phyloP scores from a whole-genome alignment of 2,329 filamentous ascomycete genomes.

The Trichoderma simmonsii region DNA sequence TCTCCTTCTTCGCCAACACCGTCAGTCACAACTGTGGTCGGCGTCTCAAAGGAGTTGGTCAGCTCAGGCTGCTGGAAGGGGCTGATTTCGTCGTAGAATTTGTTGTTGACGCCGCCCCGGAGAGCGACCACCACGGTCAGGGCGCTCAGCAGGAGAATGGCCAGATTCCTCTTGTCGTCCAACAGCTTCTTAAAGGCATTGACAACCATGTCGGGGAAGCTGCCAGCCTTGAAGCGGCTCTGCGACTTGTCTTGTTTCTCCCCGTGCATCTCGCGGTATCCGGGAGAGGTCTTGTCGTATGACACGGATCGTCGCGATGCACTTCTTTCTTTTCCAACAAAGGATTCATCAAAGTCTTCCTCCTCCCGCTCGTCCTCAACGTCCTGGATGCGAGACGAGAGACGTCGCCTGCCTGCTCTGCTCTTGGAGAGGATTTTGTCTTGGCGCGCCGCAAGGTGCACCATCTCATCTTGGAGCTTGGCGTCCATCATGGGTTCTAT shows the following conservation, averaged over 20 bases:
- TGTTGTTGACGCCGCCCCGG: slow-evolving; percentile 24
- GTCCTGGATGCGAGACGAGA: slow-evolving; percentile 28
- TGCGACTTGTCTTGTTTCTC: slow-evolving; percentile 34
- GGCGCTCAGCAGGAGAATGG: slow-evolving; percentile 53
- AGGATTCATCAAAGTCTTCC: slow-evolving; percentile 4
- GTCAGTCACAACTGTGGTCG: slow-evolving; percentile 11
- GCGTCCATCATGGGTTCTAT: slow-evolving; percentile 70
- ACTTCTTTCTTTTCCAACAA: background rate
- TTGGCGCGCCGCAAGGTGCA: slow-evolving; percentile 48
- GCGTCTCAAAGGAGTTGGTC: slow-evolving; percentile 22
- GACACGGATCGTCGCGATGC: slow-evolving; percentile 21
- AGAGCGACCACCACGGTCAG: slow-evolving; percentile 53
- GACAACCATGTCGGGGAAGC: slow-evolving; percentile 50
- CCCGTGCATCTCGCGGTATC: slow-evolving; percentile 54
- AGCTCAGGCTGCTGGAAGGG: slow-evolving; percentile 34
- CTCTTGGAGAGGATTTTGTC: slow-evolving; percentile 36
- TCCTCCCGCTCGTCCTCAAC: slow-evolving; percentile 22
- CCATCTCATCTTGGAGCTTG: slow-evolving; percentile 57
- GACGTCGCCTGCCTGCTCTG: background rate
- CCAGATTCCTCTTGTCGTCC: slow-evolving; percentile 57
- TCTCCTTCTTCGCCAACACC: background rate
- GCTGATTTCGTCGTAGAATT: background rate
- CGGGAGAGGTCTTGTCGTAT: slow-evolving; percentile 22
- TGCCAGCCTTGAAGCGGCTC: slow-evolving; percentile 39
- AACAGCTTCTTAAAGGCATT: slow-evolving; percentile 53